A percentile compares a stretch with the other conserved stretches of the same genome.
phyloP scores from a whole-genome alignment of 768 basidiomycete species.

The Chalciporus piperatus region DNA sequence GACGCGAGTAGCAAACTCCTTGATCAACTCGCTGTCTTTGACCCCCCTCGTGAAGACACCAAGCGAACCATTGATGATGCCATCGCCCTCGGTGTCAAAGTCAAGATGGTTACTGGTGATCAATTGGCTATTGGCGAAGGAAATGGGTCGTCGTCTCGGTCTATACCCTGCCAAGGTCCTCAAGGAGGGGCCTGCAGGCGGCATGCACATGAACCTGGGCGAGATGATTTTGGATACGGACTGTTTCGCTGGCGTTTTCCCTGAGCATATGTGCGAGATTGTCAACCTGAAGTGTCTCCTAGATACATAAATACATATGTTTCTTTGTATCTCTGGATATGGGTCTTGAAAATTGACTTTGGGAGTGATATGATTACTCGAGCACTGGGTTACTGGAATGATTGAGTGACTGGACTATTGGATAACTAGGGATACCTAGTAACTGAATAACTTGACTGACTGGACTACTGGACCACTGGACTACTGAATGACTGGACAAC shows the following conservation, averaged over 20 bases:
- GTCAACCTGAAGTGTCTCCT: constrained; percentile 98
- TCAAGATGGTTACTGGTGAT: constrained; percentile 99
- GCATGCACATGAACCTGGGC: constrained; percentile 81
- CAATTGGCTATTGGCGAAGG: constrained; percentile 99
- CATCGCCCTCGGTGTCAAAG: constrained; percentile 90
- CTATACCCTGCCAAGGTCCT: constrained; percentile 99
- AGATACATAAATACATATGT: too few species aligned
- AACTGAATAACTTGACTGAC: too few species aligned
- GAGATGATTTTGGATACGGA: constrained; percentile 99
- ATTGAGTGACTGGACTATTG: too few species aligned
- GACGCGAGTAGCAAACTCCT: too few species aligned
- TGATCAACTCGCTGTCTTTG: constrained; percentile 95
- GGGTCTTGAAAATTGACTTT: too few species aligned
- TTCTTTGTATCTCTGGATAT: too few species aligned
- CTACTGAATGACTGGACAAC: too few species aligned
- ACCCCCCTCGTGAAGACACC: constrained; percentile 96
- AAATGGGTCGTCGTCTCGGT: constrained; percentile 96
- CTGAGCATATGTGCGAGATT: constrained; percentile 99
- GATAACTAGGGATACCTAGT: too few species aligned
- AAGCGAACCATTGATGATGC: constrained; percentile 99
- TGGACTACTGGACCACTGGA: too few species aligned
- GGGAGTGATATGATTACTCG: too few species aligned
- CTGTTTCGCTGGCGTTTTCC: constrained; percentile 99
- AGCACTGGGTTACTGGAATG: too few species aligned
- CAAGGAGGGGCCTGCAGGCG: constrained; percentile 91